Evolutionary conservation across 306 rosid genomes (phyloP).

Genomic region (Morella rubra): DNA sequence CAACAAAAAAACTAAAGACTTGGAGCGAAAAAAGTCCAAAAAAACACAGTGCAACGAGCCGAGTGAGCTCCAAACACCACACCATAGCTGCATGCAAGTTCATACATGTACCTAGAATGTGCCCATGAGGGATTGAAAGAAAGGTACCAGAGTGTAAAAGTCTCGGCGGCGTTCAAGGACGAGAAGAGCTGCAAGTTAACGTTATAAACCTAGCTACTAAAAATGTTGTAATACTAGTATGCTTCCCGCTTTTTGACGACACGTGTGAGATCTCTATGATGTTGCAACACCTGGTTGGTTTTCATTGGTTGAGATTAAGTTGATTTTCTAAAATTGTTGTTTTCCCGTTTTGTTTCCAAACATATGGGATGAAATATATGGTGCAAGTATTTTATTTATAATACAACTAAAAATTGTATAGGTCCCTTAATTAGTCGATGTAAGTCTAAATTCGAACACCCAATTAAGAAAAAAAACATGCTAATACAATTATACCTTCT

Average conservation of each 20-base stretch:
- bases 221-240: too few relatives aligned
- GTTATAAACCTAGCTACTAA: constrained; percentile 36
- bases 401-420: too few relatives aligned
- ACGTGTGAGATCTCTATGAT: constrained; percentile 12
- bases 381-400: too few relatives aligned
- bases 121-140: background rate
- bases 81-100: background rate
- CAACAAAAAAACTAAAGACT: background rate
- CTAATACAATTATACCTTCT: too few relatives aligned
- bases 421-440: too few relatives aligned
- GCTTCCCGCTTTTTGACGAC: constrained; percentile 35
- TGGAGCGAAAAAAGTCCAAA: background rate
- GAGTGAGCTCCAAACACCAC: background rate
- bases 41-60: too few relatives aligned
- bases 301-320: background rate
- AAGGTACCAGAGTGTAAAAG: constrained; percentile 22
- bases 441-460: too few relatives aligned
- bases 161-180: constrained; percentile 42
- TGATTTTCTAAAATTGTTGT: background rate
- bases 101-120: background rate
- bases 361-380: too few relatives aligned
- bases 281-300: background rate
- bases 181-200: constrained; percentile 30
- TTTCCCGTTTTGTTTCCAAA: too few relatives aligned
- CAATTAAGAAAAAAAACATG: too few relatives aligned